Percentiles rank a stretch among this genome's conserved stretches.
Evolutionary conservation across 2,329 filamentous ascomycete species (phyloP).

Genomic region (Paracorniculantispora psalliotae): DNA sequence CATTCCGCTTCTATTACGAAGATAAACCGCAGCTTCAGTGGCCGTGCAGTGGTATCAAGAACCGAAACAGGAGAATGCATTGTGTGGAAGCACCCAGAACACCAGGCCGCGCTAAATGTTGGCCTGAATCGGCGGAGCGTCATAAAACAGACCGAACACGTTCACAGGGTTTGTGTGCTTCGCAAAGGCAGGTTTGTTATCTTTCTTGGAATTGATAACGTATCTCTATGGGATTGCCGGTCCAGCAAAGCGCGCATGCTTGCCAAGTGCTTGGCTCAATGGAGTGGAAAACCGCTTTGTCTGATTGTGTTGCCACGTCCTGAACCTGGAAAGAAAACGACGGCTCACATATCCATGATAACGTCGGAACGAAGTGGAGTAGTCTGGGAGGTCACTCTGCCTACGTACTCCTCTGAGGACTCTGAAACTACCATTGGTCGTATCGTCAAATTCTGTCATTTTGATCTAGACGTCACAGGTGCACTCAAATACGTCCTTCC

Average conservation of each 20-base stretch:
- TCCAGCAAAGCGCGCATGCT: conserved; percentile 53
- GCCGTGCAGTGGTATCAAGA: conserved; percentile 73
- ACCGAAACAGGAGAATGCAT: conserved; percentile 75
- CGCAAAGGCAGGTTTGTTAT: conserved; percentile 74
- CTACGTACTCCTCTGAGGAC: conserved; percentile 35
- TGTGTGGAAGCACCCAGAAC: conserved; percentile 65
- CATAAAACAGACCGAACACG: conserved; percentile 63
- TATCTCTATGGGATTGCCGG: conserved; percentile 78
- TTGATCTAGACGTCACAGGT: conserved; percentile 58
- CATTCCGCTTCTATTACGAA: conserved; percentile 78
- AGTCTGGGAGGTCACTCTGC: conserved; percentile 72
- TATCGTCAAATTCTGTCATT: conserved; percentile 64
- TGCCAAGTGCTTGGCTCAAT: conserved; percentile 42
- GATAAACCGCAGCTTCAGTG: conserved; percentile 79
- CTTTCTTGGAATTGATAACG: conserved; percentile 66
- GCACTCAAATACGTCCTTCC: conserved; percentile 65
- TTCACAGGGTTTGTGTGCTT: conserved; percentile 75
- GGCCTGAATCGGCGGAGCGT: conserved; percentile 61
- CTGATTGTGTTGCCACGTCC: conserved; percentile 66
- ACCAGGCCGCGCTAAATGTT: conserved; percentile 39
- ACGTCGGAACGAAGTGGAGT: conserved; percentile 73
- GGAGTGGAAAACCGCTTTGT: conserved; percentile 70
- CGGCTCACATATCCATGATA: conserved; percentile 74
- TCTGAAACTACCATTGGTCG: conserved; percentile 20
- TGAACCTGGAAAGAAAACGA: conserved; percentile 50